Conservation (phyloP, 2,329 filamentous ascomycete genomes). For the Dendryphion nanum region DNA sequence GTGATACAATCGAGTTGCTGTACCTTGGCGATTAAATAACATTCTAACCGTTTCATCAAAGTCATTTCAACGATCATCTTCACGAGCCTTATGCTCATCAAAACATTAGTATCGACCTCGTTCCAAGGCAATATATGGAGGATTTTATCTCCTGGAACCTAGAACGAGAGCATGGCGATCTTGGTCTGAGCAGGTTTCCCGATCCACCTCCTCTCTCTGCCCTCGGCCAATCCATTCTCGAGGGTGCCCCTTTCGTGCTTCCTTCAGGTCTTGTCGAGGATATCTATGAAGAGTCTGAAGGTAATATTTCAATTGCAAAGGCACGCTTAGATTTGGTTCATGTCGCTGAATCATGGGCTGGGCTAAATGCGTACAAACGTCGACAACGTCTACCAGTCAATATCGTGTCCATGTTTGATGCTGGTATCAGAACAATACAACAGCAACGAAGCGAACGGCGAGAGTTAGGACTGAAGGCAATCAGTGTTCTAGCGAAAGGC, state of each 20-base stretch:
- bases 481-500: too few species aligned
- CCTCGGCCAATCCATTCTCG: constrained; percentile 7
- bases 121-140: constrained; percentile 6
- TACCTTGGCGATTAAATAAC: too few species aligned
- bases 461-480: too few species aligned
- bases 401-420: too few species aligned
- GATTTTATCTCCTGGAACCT: constrained; percentile 16
- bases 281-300: constrained; percentile 5
- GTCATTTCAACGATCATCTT: constrained; percentile 3
- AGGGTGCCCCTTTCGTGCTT: constrained; percentile 1
- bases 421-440: too few species aligned
- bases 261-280: constrained; percentile 6
- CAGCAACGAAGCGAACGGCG: too few species aligned
- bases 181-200: constrained; percentile 4
- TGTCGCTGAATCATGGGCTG: constrained; percentile 7
- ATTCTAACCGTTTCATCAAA: constrained; percentile 4
- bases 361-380: too few species aligned
- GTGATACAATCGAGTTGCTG: too few species aligned
- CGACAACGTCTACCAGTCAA: too few species aligned
- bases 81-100: constrained; percentile 12
- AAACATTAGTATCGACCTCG: constrained; percentile 5
- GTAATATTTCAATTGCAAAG: constrained; percentile 16
- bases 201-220: constrained; percentile 12
- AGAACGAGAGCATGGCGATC: constrained; percentile 19
- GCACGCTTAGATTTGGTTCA: constrained; percentile 16